Conservation (phyloP, 1,284 basidiomycete genomes). For the Polyporus tsugae region DNA sequence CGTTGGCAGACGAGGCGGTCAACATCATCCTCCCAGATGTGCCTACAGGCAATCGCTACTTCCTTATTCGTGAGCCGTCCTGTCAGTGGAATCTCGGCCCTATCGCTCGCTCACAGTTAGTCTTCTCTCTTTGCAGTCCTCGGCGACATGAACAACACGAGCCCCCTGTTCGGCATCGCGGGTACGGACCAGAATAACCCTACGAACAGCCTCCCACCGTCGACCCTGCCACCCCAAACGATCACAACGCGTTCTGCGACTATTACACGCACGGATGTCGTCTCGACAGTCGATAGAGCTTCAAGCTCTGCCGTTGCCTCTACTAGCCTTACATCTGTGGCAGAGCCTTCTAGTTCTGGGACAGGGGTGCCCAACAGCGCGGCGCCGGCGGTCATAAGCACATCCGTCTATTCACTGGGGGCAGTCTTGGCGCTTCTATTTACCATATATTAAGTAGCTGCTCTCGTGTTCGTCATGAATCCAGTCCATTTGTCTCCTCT, state of each 20-base stretch:
- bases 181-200: not conserved
- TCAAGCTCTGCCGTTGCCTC: not conserved
- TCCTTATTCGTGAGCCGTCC: conserved; percentile 7
- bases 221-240: conserved; percentile 1
- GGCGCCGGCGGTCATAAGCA: not conserved
- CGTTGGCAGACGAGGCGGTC: conserved; percentile 12
- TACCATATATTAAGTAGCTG: not conserved
- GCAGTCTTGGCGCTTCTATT: not conserved
- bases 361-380: not conserved
- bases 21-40: conserved; percentile 14
- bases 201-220: not conserved
- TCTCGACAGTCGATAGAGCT: conserved; percentile 7
- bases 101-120: not conserved
- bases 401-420: not conserved
- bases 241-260: conserved; percentile 10
- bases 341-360: not conserved
- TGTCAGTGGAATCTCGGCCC: not conserved
- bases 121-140: not conserved
- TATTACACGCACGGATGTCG: conserved; percentile 5
- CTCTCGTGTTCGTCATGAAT: not conserved
- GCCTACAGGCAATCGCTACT: conserved; percentile 11
- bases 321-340: not conserved
- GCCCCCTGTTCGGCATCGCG: conserved; percentile 11
- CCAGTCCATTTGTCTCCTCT: no score
- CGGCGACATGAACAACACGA: conserved; percentile 17